Base-by-base conservation (phyloP, 805 yeast genomes). In the Saccharomycopsis schoenii region DNA sequence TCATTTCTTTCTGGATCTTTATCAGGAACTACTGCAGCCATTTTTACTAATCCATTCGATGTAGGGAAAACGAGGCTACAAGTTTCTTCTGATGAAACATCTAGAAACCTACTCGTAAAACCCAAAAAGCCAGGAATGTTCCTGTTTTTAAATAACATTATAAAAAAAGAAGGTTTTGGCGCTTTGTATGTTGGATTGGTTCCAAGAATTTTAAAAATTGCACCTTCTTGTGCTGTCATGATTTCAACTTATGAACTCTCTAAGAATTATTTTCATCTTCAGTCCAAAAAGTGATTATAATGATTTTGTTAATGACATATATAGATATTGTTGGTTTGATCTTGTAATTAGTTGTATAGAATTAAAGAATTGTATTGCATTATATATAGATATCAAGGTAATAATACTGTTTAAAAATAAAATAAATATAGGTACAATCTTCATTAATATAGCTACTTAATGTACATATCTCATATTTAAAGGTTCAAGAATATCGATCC, bases 171-270 rank as follows among this genome's bases (percentile, higher is more conserved):
- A 72, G 99, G 99, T 0, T 56, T 82, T n/a, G 70, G 77, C 4
- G 93, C 97, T 0, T 74, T 94, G n/a, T 94, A 87, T 69, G 88
- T 89, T 42, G 99, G 99, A 0, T 74, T 91, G 43, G 76, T 82
- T 1, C 98, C 98, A 0, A 80, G 99, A 65, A 81, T 93, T 8
- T 74, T 93, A 71, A 94, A 94, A 70, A 88, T 94, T 34, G 97
- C 97, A 0, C 98, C 99, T 11, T 85, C 97, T 15, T 94, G 99
- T 79, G 99, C 99, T 1, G 93, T 94, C 43, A 94, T 94, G 99
- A 91, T 94, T 55, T 89, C 97, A 12, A 86, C 94, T 47, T 94
- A 94, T 71, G 99, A 94, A 71, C 76, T 92, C 54, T 88, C 96
- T 34, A 94, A 94, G 72, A 82, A 82, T 61, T 69, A 84, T 42